Evolutionary conservation across 148 eudicot genomes (phyloP).

Genomic region (Camellia sinensis): DNA sequence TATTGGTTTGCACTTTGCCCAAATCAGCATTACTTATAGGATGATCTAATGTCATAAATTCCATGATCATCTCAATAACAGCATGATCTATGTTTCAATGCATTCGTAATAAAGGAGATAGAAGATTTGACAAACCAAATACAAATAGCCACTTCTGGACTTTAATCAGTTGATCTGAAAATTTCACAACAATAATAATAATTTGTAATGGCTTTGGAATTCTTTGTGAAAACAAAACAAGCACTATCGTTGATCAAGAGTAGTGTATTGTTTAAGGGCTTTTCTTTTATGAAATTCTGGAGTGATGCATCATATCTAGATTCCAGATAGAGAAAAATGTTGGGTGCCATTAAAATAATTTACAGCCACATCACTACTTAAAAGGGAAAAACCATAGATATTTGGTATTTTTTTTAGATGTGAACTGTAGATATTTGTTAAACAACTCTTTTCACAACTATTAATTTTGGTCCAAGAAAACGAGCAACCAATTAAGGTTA

Average conservation of each 20-base stretch:
- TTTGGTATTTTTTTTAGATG: background rate
- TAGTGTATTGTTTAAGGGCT: background rate
- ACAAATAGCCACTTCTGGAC: background rate
- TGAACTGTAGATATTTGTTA: background rate
- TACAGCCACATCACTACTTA: background rate
- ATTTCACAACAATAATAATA: background rate
- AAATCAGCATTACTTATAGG: background rate
- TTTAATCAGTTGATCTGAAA: background rate
- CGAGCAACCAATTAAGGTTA: slow-evolving; percentile 11
- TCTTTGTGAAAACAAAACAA: background rate
- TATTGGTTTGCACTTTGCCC: background rate
- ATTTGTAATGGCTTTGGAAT: too few relatives aligned
- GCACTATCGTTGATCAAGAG: background rate
- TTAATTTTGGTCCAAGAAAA: slow-evolving; percentile 1
- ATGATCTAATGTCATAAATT: background rate
- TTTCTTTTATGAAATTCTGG: background rate
- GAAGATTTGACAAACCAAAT: background rate
- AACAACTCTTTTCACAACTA: background rate
- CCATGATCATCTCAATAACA: background rate
- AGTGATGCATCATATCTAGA: background rate
- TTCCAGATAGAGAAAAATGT: background rate
- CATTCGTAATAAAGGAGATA: background rate
- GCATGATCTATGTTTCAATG: background rate
- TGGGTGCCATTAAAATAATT: background rate
- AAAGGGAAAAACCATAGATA: background rate